Evolutionary conservation across 1,139 yeast genomes (phyloP).

Genomic region (Geotrichum histeridarum): DNA sequence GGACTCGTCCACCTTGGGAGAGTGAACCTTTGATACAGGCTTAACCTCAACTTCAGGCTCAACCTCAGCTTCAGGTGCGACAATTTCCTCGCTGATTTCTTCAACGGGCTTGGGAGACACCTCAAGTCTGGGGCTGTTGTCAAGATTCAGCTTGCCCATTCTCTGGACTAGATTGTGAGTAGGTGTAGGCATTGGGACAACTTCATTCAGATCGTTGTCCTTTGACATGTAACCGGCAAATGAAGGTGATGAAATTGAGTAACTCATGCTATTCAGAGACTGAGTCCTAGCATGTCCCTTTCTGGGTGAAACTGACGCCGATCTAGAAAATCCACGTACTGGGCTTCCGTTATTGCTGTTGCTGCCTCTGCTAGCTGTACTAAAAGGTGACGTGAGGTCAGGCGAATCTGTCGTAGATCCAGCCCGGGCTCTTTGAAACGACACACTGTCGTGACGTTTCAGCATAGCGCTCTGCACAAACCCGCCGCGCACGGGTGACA

Average conservation of each 20-base stretch:
- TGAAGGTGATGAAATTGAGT: not conserved
- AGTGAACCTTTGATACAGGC: not conserved
- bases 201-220: not conserved
- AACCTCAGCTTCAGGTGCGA: too few relatives aligned
- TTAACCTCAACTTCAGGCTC: not conserved
- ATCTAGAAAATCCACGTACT: not conserved
- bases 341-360: not conserved
- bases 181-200: not conserved
- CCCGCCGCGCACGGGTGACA: conserved; percentile 23
- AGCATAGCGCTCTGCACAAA: conserved; percentile 34
- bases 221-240: not conserved
- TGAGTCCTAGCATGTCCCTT: conserved; percentile 16
- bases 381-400: not conserved
- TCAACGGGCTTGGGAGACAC: not conserved
- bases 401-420: conserved; percentile 7
- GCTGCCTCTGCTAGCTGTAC: not conserved
- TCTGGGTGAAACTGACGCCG: conserved; percentile 1
- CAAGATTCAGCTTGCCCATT: too few relatives aligned
- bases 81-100: too few relatives aligned
- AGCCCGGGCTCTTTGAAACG: conserved; percentile 14
- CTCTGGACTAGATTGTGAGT: not conserved
- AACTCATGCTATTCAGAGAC: conserved; percentile 9
- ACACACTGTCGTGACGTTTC: conserved; percentile 26
- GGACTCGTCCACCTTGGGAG: too few relatives aligned
- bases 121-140: not conserved